Conservation (phyloP, 345 rosid species). For the Erodium maritimum region DNA sequence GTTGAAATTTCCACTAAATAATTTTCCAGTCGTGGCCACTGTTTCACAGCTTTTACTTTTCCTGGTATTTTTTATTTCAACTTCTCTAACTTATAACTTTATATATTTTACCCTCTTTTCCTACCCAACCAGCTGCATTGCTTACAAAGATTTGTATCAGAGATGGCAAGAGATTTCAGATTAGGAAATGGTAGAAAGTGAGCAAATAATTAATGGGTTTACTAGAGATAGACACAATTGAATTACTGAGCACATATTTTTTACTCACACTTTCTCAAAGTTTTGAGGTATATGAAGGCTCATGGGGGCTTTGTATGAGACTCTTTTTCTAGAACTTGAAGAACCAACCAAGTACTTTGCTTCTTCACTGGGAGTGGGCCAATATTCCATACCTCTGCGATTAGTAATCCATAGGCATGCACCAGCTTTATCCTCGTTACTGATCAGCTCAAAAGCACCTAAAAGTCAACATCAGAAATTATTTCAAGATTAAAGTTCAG, state of each 20-base stretch:
- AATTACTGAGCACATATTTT: neutral
- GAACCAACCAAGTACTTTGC: slow-evolving; percentile 48
- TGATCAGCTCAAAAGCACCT: slow-evolving; percentile 92
- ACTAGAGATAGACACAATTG: too few species aligned
- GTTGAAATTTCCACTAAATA: too few species aligned
- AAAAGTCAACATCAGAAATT: slow-evolving; percentile 8
- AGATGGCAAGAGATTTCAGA: too few species aligned
- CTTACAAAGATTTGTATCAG: too few species aligned
- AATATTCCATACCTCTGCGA: slow-evolving; percentile 84
- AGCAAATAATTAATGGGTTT: neutral
- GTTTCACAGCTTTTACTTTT: too few species aligned
- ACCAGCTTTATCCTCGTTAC: slow-evolving; percentile 69
- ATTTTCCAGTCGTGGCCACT: too few species aligned
- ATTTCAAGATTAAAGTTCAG: neutral
- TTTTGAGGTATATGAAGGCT: slow-evolving; percentile 53
- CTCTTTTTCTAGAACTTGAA: slow-evolving; percentile 27
- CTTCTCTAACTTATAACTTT: too few species aligned
- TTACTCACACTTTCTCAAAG: slow-evolving; percentile 77
- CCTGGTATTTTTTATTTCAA: too few species aligned
- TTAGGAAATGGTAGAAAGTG: neutral
- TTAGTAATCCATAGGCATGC: slow-evolving; percentile 85
- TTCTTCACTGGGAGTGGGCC: slow-evolving; percentile 70
- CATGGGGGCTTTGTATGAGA: slow-evolving; percentile 24
- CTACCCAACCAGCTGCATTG: too few species aligned
- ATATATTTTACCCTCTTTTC: too few species aligned